These are phyloP conservation scores for Eucalyptus curtisii DNA, from an alignment of 345 rosid genomes.

Conservation along the genomic window DNA sequence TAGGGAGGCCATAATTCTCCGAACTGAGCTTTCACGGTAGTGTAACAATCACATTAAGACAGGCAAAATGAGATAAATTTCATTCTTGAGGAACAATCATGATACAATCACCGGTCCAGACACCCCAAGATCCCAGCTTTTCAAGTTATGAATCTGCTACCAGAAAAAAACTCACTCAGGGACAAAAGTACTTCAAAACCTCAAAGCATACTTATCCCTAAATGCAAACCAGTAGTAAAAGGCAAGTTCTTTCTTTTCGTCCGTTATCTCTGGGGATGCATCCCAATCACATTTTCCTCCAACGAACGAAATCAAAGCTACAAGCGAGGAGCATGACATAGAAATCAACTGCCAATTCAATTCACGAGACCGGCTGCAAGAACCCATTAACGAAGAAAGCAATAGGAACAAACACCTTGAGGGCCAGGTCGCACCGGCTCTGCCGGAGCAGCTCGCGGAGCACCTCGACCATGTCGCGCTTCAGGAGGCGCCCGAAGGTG, in stretches of 20 bases:
- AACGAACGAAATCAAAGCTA: no score
- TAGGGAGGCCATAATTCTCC: neutral
- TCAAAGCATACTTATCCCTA: neutral
- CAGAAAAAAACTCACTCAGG: neutral
- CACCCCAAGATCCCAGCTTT: neutral
- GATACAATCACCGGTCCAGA: neutral
- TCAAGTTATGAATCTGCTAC: neutral
- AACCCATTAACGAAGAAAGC: neutral
- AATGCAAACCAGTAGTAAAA: no score
- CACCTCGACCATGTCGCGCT: slow-evolving; percentile 75
- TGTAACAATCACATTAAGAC: neutral
- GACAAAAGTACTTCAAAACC: neutral
- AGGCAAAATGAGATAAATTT: neutral
- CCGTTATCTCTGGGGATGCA: neutral
- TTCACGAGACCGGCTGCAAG: neutral
- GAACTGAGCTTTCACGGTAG: neutral
- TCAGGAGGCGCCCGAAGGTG: slow-evolving; percentile 55
- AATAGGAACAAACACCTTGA: slow-evolving; percentile 21
- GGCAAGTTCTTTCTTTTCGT: no score
- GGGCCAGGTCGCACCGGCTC: slow-evolving; percentile 46
- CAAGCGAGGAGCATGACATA: neutral
- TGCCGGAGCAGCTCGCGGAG: slow-evolving; percentile 76
- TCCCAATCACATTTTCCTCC: neutral
- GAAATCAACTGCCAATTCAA: neutral
- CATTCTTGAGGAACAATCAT: neutral